Base-by-base conservation (phyloP, 192 early-diverging fungal species). In the Ambispora gerdemannii region DNA sequence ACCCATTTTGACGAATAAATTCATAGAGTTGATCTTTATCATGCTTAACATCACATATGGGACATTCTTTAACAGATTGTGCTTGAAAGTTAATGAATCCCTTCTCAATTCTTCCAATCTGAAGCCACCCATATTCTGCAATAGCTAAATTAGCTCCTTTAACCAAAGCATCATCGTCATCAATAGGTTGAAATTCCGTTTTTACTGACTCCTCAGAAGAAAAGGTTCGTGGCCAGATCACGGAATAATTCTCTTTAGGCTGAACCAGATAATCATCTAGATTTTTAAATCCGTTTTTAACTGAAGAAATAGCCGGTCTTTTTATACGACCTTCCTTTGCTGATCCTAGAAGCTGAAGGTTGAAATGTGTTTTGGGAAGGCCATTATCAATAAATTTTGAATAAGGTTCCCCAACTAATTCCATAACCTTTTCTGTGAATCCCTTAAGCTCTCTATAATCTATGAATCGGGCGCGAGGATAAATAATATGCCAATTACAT, bases 351-450 rank as follows among this genome's bases (percentile, higher is more conserved):
- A 56, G 19, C 27, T 49, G 11, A 30, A 66, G 63, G 47, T 25
- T 47, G 17, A 64, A 64, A 49, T 25, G 63, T 30, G 63, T 25
- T 43, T 64, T 64, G 25, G 63, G 38, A 64, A 64, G 38, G 20
- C 63, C 63, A 28, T 22, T 15, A 64, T 64, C 63, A 64, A 64
- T 64, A 47, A 64, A 56, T 20, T 56, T 56, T n/a, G 53, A 56
- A 24, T 24, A 27, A 27, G 53, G 27, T n/a, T n/a, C n/a, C n/a
- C n/a, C n/a, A n/a, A 56, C 8, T 27, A 56, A 20, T 56, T 56
- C 27, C 19, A 56, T 56, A 56, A 56, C 53, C 27, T 56, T 27
- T 56, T 56, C 27, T 56, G 53, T 56, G 27, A 56, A 56, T n/a
- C 53, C 53, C 27, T 56, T n/a, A 56, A 56, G 53, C 20, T 56